phyloP scores from a whole-genome alignment of 345 rosid genomes.

The Eucalyptus marginata region DNA sequence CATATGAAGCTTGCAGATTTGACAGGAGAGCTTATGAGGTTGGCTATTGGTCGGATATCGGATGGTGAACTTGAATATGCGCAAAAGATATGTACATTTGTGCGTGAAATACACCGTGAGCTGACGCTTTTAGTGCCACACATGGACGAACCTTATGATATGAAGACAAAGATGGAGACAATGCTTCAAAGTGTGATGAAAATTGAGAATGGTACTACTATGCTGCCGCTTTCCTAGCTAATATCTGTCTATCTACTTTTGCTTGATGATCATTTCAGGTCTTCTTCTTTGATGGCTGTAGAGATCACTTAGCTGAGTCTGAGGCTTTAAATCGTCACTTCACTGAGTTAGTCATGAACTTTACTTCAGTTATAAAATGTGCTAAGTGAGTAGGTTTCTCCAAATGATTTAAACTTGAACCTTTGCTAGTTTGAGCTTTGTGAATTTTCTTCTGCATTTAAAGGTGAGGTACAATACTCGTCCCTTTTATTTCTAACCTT shows the following conservation, averaged over 20 bases:
- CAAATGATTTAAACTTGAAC: not conserved
- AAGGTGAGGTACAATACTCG: not conserved
- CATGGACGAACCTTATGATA: conserved; percentile 74
- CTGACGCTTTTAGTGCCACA: conserved; percentile 65
- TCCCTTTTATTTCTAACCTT: not conserved
- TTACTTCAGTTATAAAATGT: not conserved
- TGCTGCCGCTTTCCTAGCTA: not conserved
- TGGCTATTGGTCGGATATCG: conserved; percentile 90
- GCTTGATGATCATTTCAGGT: not conserved
- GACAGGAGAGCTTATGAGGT: conserved; percentile 95
- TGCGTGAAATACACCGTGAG: conserved; percentile 76
- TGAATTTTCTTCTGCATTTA: not conserved
- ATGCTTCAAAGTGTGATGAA: conserved; percentile 92
- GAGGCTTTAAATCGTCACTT: not conserved
- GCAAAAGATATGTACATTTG: conserved; percentile 64
- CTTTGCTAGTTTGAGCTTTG: not conserved
- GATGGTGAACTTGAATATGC: conserved; percentile 84
- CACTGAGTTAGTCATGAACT: not conserved
- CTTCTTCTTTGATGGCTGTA: not conserved
- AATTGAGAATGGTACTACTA: conserved; percentile 79
- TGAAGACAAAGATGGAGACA: conserved; percentile 83
- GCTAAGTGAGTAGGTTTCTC: not conserved
- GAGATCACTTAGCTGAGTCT: not conserved
- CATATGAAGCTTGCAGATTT: conserved; percentile 72
- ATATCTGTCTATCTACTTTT: not conserved